Percentiles rank a stretch among this genome's conserved stretches.
Evolutionary conservation across 2,329 filamentous ascomycete species (phyloP).

Genomic region (Plenodomus biglobosus): DNA sequence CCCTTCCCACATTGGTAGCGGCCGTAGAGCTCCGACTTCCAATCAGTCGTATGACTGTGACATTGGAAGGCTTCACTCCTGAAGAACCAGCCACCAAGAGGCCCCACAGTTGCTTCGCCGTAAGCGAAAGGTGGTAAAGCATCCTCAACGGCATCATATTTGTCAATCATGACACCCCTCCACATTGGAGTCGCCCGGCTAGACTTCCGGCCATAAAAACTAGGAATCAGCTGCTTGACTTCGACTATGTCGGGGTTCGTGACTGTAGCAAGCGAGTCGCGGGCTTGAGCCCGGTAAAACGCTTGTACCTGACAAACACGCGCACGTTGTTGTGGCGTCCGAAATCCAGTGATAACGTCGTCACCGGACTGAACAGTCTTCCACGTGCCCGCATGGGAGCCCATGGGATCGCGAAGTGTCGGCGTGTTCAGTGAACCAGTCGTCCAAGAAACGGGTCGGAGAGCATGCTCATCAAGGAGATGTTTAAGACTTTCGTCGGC

Average conservation of each 20-base stretch:
- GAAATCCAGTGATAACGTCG: not conserved
- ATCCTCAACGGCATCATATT: not conserved
- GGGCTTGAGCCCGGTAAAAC: not conserved
- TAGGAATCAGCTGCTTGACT: not conserved
- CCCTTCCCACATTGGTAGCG: not conserved
- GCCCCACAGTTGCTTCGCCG: not conserved
- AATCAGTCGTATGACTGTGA: not conserved
- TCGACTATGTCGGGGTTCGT: not conserved
- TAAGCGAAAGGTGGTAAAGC: not conserved
- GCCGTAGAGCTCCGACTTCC: not conserved
- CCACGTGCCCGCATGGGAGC: not conserved
- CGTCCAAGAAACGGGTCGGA: conserved; percentile 1
- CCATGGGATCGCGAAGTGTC: not conserved
- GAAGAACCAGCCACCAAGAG: not conserved
- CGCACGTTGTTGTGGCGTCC: not conserved
- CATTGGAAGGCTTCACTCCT: not conserved
- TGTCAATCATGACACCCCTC: not conserved
- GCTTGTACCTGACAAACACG: not conserved
- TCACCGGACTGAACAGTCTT: not conserved
- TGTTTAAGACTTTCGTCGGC: not conserved
- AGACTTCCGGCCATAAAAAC: not conserved
- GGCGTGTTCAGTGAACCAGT: conserved; percentile 1
- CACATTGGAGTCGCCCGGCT: not conserved
- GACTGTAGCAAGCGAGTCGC: not conserved
- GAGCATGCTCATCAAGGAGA: not conserved